Evolutionary conservation across 805 yeast species (phyloP), one percentile per base, ranked within the genome.

Genomic region (Cyberlindnera maclurae): DNA sequence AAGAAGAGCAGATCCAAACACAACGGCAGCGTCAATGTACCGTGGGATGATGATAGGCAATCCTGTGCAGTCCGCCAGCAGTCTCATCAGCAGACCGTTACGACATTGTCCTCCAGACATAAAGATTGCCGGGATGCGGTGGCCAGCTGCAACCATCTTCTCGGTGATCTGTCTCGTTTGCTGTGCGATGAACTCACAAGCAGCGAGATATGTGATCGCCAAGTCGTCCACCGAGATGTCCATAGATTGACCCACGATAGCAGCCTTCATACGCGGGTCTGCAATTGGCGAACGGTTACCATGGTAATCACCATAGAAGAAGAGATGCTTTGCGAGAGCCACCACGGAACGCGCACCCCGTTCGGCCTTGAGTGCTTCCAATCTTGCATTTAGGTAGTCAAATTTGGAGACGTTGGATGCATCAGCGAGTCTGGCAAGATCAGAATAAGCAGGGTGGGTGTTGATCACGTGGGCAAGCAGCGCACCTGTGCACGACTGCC

Each of bases 251-350:
- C 98, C 98, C 48, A 88, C 82, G 43, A 93, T 81, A 3, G 89
- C 75, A 10, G 97, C 97, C 41, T 83, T 74, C 98, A 93, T 93
- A 41, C 71, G 65, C 9, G 95, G 88, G 55, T 93, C 97, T 11
- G 97, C 97, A 50, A 93, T 80, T n/a, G 98, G 98, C 2, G 96
- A 85, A 59, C 98, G 71, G 65, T 93, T 93, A 31, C 98, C 98
- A 60, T 89, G 95, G 61, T 82, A 79, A 63, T 93, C 98, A 45
- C 97, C 98, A 62, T 93, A 93, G 64, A 86, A 87, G 62, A 87
- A 93, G 52, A 85, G 63, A 60, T 89, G 84, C 55, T 77, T 84
- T 18, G 93, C 94, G 49, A 93, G 67, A 11, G 86, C 68, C 13
- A 84, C 87, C 29, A 88, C 84, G 0, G 95, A 77, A 40, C 93